Base-by-base conservation (phyloP, 1,139 yeast species). In the Lizanozyma gosingica region DNA sequence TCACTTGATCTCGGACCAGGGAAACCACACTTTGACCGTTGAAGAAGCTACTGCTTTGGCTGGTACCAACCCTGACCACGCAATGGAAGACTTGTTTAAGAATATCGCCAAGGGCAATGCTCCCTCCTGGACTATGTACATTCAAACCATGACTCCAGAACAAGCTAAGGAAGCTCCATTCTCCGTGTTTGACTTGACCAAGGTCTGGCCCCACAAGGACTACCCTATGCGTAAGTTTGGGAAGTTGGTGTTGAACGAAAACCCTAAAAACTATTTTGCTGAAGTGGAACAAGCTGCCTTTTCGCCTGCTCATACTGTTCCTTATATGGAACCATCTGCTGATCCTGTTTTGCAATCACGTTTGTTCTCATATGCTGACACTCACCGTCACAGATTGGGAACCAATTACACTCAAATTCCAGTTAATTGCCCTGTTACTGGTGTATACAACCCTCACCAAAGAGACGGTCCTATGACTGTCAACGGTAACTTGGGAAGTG, bases 401-500 rank as follows among this genome's bases (percentile, higher is more conserved):
- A 59, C 73, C 42, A 82, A 82, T 68, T 82, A 78, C 65, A 71
- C 76, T 46, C 85, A 80, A 61, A 78, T 82, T 48, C 90, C 90
- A 37, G 84, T 81, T 50, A 80, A 80, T 62, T 78, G 84, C 68
- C 84, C 77, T 45, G 73, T 60, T 46, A 77, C 72, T 41, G 55
- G 57, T 35, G 71, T 67, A 18, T 70, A 53, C 67, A 66, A 77
- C 65, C 84, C 85, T 47, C 71, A 77, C 62, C 77, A 81, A 58
- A 80, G 97, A 63, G 97, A 88, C 59, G 97, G 97, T 59, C 73
- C 78, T 40, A 83, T 86, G 94, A 66, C 65, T 46, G 87, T 86
- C 42, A 80, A 84, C 59, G 92, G 88, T 44, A 90, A 90, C 74
- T 76, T 83, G 60, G 97, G 97, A 40, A 61, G 78, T 43, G 76